Base-by-base conservation (phyloP, 2,329 filamentous ascomycete genomes). In the Aspergillus phoenicis region DNA sequence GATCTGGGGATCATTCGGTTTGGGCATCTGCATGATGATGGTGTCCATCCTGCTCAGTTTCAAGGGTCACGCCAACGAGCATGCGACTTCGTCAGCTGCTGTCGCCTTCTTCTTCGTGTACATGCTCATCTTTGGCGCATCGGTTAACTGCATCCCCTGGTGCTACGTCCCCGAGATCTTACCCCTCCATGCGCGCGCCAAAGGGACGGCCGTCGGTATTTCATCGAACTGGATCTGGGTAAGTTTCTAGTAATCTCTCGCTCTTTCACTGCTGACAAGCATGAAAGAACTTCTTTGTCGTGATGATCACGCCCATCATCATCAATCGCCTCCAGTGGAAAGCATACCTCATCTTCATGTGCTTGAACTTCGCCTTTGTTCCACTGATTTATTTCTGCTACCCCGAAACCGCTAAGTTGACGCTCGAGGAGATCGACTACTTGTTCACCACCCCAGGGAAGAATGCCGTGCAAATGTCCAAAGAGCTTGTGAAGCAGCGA, bases 151-250 rank as follows among this genome's bases (percentile, higher is more conserved):
- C 48, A 79, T 83, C 8, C 81, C 81, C 0, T 83, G 81, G 81
- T 78, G 81, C 0, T 81, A 81, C 61, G 78, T 81, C 0, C 79
- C 81, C 0, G 80, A 84, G 62, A 83, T 84, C 36, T 65, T 84
- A 2, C 82, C 82, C 0, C 73, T 83, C 1, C 79, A 82, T 59
- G 81, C 80, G 3, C 72, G 82, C 41, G 78, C 81, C 1, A 82
- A 83, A 63, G 82, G 82, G 1, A 82, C 80, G 0, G 80, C 82
- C 7, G 62, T 66, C 20, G 66, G 64, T 2, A 58, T 65, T 13
- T 78, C 76, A 0, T 74, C 76, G 0, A 82, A 83, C 60, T 83
- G 80, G 81, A 74, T 82, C 7, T 78, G 76, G 73, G 62, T 68
- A 59, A 56, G 65, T 66, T 1, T 8, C 4, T 3, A n/a, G 36